Evolutionary conservation across 2,329 filamentous ascomycete genomes (phyloP), one percentile per base, ranked within the genome.

Genomic region (Cladosporium colombiae): DNA sequence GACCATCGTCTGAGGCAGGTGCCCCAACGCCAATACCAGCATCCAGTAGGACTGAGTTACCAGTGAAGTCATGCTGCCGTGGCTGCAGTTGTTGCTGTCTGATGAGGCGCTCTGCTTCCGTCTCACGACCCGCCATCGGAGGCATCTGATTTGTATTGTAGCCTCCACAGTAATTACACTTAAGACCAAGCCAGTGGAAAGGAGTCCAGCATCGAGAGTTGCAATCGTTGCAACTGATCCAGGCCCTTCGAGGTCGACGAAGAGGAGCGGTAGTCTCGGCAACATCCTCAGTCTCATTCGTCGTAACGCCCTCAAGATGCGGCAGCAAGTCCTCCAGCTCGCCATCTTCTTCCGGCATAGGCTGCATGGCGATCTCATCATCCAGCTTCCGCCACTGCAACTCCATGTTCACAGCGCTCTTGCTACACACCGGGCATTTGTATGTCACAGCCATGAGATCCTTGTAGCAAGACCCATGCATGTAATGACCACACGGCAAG

Each of bases 361-460:
- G 95, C 75, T 99, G 95, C 53, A 85, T 85, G 69, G 91, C 86
- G 67, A 99, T 97, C 59, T 92, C 89, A 62, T 93, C 87, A 73
- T 97, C 94, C 37, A 98, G 81, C 71, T 95, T 95, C 58, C 92
- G 89, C 81, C 98, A 99, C 72, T 96, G 91, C 44, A 91, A 87
- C 75, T 97, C 94, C 94, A 99, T 99, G 75, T 98, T 98, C 70
- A 92, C 88, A n/a, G 96, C 90, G 69, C 91, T 97, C 78, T 95
- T 96, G 80, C 90, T 96, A 84, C 95, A 99, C 58, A 97, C 93
- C 0, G 94, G 95, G 74, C 95, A 99, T 74, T 94, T 96, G 81
- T 98, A 99, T 6, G 93, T 96, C 3, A 88, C 89, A 72, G 89
- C 89, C 83, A 96, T 93, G 76, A 97, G 91, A 72, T 95, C 87